Conservation (phyloP, 2,329 filamentous ascomycete species). For the Pezicula rhizophila region DNA sequence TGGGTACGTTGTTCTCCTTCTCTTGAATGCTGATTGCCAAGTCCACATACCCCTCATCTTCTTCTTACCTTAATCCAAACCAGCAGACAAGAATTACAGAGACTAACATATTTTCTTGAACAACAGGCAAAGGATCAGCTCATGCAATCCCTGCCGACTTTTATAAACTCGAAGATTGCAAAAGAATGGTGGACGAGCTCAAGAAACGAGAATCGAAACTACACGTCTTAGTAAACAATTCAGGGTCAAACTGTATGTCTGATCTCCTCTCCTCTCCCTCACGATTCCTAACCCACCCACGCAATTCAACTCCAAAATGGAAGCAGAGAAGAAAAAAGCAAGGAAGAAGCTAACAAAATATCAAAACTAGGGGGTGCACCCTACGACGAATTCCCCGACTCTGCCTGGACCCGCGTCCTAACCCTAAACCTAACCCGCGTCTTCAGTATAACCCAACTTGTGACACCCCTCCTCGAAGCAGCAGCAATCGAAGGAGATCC, state of each 20-base stretch:
- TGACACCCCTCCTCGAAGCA: constrained; percentile 56
- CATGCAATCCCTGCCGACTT: constrained; percentile 57
- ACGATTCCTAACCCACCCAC: too few species aligned
- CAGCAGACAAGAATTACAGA: neutral
- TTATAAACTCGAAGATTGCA: constrained; percentile 53
- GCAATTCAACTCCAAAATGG: too few species aligned
- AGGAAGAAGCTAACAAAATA: too few species aligned
- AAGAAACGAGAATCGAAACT: constrained; percentile 45
- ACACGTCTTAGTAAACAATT: constrained; percentile 62
- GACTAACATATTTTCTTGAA: neutral
- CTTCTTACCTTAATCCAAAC: neutral
- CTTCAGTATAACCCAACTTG: constrained; percentile 58
- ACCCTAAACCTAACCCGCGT: constrained; percentile 57
- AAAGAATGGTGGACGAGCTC: constrained; percentile 51
- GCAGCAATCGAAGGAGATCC: constrained; percentile 38
- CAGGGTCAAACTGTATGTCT: constrained; percentile 48
- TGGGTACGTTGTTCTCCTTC: constrained; percentile 30
- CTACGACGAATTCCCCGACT: constrained; percentile 53
- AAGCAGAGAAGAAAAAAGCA: too few species aligned
- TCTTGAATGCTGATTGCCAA: neutral
- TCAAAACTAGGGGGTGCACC: constrained; percentile 39
- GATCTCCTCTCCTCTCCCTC: too few species aligned
- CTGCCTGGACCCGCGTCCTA: constrained; percentile 52
- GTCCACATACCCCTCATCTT: neutral
- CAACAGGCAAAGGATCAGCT: constrained; percentile 43